Base-by-base conservation (phyloP, 352 stramenopile species). In the Phytopythium mirpurense region DNA sequence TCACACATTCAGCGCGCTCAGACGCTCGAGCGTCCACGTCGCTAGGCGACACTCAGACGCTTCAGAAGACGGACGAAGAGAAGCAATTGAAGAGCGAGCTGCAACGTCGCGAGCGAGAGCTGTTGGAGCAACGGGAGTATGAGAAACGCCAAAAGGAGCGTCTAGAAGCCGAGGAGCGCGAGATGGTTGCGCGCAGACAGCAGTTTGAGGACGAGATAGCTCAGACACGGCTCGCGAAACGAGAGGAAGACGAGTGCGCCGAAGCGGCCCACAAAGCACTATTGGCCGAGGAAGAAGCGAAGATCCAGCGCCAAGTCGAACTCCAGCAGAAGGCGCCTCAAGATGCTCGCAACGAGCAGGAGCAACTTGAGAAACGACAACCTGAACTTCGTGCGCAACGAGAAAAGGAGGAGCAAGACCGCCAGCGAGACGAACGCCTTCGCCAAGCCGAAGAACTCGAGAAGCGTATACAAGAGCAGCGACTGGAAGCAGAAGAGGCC, bases 121-220 rank as follows among this genome's bases (percentile, higher is more conserved):
- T 85, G 0, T 27, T 82, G 19, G 74, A 85, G 40, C 61, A 84
- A 40, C 62, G 72, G 23, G 72, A 76, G n/a, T 73, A 71, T 23
- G 70, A 87, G 16, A 64, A 59, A 9, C 64, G 68, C 45, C 74
- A 74, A 46, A 41, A 62, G 7, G 59, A 66, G 45, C 59, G 59
- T 15, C 63, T 70, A n/a, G 64, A 78, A 29, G 57, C 66, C 16
- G 73, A 85, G 51, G 56, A 72, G 11, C 52, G 38, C 2, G 72
- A 79, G 18, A 51, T 78, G 18, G 60, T 63, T 18, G 63, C 68
- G 16, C 60, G 73, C 26, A 60, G 68, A 3, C 54, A 57, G 10
- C 51, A 64, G 41, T 83, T 83, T 45, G 67, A 87, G 23, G 67
- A 79, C 23, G 66, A 83, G 12, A 47, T 85, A 34, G 56, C 60